These are phyloP conservation scores for Heritiera fomes DNA, from an alignment of 345 rosid species.

Conservation along the genomic window DNA sequence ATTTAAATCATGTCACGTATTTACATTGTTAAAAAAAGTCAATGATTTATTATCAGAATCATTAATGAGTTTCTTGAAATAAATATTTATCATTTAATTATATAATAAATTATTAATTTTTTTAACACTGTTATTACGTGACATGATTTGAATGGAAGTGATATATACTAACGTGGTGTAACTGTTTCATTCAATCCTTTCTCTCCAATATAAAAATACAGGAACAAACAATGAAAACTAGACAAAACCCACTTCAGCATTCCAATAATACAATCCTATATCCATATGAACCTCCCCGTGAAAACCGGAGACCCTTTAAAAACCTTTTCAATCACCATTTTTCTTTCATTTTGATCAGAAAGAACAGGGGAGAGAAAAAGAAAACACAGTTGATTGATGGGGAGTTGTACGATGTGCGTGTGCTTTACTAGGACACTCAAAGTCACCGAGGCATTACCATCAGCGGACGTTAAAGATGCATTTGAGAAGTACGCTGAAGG, in stretches of 20 bases:
- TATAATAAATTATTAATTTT: no score
- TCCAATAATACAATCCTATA: neutral
- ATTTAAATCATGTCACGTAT: no score
- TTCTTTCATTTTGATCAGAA: neutral
- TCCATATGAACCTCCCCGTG: neutral
- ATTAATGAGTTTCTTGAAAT: no score
- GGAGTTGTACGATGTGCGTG: conserved; percentile 66
- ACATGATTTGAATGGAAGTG: no score
- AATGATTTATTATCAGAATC: no score
- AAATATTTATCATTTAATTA: no score
- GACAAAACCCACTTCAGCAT: neutral
- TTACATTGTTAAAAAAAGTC: no score
- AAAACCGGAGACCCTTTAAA: neutral
- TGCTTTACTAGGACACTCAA: conserved; percentile 76
- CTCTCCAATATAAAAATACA: no score
- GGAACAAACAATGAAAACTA: neutral
- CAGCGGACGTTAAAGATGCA: conserved; percentile 54
- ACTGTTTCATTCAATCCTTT: no score
- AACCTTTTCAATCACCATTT: neutral
- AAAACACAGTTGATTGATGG: conserved; percentile 38
- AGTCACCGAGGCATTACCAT: conserved; percentile 63
- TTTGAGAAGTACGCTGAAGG: conserved; percentile 59
- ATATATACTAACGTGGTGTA: no score
- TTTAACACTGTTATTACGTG: no score
- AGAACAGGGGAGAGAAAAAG: no score